Conservation (phyloP, 2,329 filamentous ascomycete genomes). For the Xylaria digitata region DNA sequence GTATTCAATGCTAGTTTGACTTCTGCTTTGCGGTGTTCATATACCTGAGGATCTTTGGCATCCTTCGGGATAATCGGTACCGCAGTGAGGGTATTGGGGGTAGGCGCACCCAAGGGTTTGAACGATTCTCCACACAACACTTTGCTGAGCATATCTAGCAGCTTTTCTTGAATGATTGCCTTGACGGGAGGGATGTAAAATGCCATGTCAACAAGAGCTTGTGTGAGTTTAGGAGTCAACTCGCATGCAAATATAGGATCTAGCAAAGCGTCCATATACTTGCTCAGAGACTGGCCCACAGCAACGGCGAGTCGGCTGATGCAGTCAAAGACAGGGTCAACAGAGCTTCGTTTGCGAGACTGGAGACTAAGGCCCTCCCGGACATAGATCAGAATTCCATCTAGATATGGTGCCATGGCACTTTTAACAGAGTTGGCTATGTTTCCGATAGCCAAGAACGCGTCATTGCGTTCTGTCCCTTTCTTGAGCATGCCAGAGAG, state of each 20-base stretch:
- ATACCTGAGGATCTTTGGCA: slow-evolving; percentile 83
- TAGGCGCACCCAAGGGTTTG: slow-evolving; percentile 89
- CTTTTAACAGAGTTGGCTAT: slow-evolving; percentile 97
- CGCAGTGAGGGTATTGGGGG: slow-evolving; percentile 80
- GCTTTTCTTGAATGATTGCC: slow-evolving; percentile 88
- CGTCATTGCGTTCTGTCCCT: slow-evolving; percentile 92
- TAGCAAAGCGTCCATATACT: slow-evolving; percentile 95
- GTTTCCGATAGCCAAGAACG: slow-evolving; percentile 95
- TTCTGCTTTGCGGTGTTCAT: slow-evolving; percentile 83
- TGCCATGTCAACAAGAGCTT: slow-evolving; percentile 97
- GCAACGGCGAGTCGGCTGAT: slow-evolving; percentile 96
- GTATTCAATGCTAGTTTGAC: slow-evolving; percentile 95
- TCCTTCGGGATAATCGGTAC: slow-evolving; percentile 89
- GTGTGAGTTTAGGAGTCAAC: slow-evolving; percentile 90
- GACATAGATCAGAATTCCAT: slow-evolving; percentile 93
- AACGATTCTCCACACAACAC: slow-evolving; percentile 94
- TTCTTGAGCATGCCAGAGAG: slow-evolving; percentile 93
- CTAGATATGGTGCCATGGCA: slow-evolving; percentile 92
- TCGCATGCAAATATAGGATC: slow-evolving; percentile 98
- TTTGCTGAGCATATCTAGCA: slow-evolving; percentile 93
- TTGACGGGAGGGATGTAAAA: slow-evolving; percentile 98
- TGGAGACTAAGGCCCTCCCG: slow-evolving; percentile 88
- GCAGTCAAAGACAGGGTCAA: slow-evolving; percentile 92
- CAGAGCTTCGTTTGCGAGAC: slow-evolving; percentile 72
- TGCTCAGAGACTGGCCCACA: slow-evolving; percentile 95